A percentile compares a stretch with the other conserved stretches of the same genome.
These are phyloP conservation scores for Alternaria hordeiaustralica DNA, from an alignment of 2,329 filamentous ascomycete genomes.

Conservation along the genomic window DNA sequence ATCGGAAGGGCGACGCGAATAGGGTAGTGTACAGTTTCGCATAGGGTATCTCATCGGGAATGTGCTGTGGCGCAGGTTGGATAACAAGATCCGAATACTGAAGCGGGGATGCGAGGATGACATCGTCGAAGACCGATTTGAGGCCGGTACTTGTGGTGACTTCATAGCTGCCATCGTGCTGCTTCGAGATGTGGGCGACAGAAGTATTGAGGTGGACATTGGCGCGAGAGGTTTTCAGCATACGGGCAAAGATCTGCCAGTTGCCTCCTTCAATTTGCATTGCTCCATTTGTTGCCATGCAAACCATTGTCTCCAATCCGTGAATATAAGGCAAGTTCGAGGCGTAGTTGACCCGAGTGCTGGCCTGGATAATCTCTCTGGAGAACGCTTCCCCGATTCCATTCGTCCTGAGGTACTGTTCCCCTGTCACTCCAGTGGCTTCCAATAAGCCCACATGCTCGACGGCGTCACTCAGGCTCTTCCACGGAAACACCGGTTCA, in stretches of 20 bases:
- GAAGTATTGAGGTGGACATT: conserved; percentile 69
- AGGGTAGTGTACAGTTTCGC: conserved; percentile 87
- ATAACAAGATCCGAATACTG: conserved; percentile 77
- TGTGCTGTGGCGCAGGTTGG: conserved; percentile 50
- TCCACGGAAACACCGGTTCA: conserved; percentile 82
- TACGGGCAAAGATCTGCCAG: conserved; percentile 89
- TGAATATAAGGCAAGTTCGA: conserved; percentile 88
- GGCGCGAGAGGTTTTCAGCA: conserved; percentile 72
- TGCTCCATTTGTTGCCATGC: conserved; percentile 86
- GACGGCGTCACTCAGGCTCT: conserved; percentile 72
- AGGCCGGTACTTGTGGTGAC: conserved; percentile 44
- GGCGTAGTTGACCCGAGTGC: conserved; percentile 92
- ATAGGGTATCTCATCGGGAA: conserved; percentile 83
- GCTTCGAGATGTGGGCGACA: conserved; percentile 64
- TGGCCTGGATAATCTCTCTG: conserved; percentile 83
- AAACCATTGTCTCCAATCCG: conserved; percentile 88
- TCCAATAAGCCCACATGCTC: conserved; percentile 71
- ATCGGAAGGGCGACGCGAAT: conserved; percentile 76
- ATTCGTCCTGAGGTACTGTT: conserved; percentile 72
- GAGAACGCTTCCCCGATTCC: conserved; percentile 72
- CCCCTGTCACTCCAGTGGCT: conserved; percentile 73
- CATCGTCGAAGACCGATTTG: conserved; percentile 69
- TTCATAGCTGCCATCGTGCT: conserved; percentile 49
- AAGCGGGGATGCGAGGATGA: conserved; percentile 82
- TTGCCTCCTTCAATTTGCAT: conserved; percentile 83